Base-by-base conservation (phyloP, 176 grass and related monocot genomes). In the Oryza longistaminata region DNA sequence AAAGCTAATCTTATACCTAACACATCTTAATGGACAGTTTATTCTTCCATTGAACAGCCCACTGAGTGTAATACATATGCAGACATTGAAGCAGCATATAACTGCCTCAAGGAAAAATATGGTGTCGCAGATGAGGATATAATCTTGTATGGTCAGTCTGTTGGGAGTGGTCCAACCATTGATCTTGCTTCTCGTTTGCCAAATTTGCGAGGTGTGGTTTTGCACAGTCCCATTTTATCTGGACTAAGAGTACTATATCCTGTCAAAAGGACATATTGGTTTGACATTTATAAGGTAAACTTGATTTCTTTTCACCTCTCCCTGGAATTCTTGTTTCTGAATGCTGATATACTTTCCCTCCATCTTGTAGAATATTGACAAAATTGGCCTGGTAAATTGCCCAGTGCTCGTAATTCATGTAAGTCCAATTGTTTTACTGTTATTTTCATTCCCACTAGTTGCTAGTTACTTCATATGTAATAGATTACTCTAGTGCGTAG, bases 221-320 rank as follows among this genome's bases (percentile, higher is more conserved):
- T 97, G 82, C 92, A 97, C 39, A 94, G 91, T 92, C 92, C 92
- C 22, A 97, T 97, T 82, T 79, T 97, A 62, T 97, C 94, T 87
- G 94, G 94, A 73, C 46, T 97, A 43, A 83, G 94, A 88, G 94
- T 97, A 67, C 82, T 97, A 26, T 97, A 94, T 92, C 94, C 94
- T 85, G 89, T 94, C 66, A 97, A 92, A 65, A 83, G 83, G 11
- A 79, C 94, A 13, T 97, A 75, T 81, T 97, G 94, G 94, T 97
- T 97, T n/a, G 94, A 97, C 80, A 97, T 97, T 83, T 97, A 94
- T 82, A 97, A 97, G 94, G 94, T 97, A 87, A 81, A 71, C 72
- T 81, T 45, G 31, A 67, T 81, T 76, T 15, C 7, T 60, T 49
- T 75, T 7, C 16, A 3, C 0, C 46, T n/a, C 58, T 69, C 34